Base-by-base conservation (phyloP, 2,329 filamentous ascomycete species). In the Didymella glomerata region DNA sequence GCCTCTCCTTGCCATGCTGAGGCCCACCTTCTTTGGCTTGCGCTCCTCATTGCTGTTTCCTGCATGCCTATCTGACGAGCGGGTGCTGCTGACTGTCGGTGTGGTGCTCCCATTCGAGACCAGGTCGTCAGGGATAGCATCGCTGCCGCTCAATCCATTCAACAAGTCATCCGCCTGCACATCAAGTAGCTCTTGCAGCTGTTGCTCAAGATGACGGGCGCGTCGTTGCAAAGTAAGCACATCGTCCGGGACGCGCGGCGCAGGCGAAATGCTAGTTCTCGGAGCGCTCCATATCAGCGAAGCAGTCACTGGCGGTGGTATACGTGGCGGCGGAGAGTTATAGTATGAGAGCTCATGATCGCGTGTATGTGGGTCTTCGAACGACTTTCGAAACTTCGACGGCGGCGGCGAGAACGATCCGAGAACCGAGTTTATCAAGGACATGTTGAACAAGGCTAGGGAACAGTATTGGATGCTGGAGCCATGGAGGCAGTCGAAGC, bases 1-100 rank as follows among this genome's bases (percentile, higher is more conserved):
- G 0, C 87, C 88, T 27, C 83, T 81, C n/a, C 91, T 83, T 1
- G 89, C 88, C 18, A 84, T 83, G 27, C 82, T 82, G 14, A 93
- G 79, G 0, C 87, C 84, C 9, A 85, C 73, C 34, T 82, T 85
- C 54, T 45, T 89, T 78, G 62, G 54, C n/a, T 49, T 60, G 42
- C 52, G 49, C n/a, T 47, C 58, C 34, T 62, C 54, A 11, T 62
- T 61, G 16, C 67, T 64, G 30, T 63, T 67, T 14, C 71, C 68
- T 4, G 51, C 48, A 36, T 55, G 66, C 48, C 64, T 64, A 28
- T 69, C 72, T n/a, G 73, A 68, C 8, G 77, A 72, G 27, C 72
- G 74, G 11, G 76, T 64, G 18, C 76, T 76, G 58, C 76, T 78
- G 32, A 77, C 77, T 8, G 81, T 83, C 1, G 82, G 81, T 25